These are phyloP conservation scores for Aureobasidium namibiae DNA, from an alignment of 2,329 filamentous ascomycete genomes.

Conservation along the genomic window DNA sequence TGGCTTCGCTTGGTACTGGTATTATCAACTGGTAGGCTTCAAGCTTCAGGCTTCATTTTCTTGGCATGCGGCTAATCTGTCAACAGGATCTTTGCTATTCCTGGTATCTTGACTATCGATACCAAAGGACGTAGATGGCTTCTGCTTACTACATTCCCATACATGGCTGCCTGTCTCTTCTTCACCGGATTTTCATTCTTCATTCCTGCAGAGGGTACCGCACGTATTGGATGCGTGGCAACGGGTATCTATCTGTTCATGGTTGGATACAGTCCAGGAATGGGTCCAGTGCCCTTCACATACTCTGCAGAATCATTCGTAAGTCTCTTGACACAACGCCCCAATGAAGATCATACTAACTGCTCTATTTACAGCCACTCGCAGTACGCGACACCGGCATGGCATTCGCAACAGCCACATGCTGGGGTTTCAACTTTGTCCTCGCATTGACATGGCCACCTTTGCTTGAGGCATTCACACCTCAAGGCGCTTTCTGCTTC, in stretches of 20 bases:
- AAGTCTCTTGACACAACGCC: neutral
- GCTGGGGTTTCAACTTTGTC: constrained; percentile 35
- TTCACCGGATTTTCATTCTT: constrained; percentile 43
- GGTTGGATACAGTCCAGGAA: constrained; percentile 42
- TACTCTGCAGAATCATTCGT: constrained; percentile 33
- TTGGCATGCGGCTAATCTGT: neutral
- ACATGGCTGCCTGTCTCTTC: constrained; percentile 40
- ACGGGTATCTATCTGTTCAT: constrained; percentile 38
- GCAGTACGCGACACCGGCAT: constrained; percentile 36
- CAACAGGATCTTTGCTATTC: constrained; percentile 29
- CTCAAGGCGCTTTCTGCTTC: constrained; percentile 46
- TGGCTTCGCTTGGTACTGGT: constrained; percentile 26
- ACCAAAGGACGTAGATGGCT: constrained; percentile 37
- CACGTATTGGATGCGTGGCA: constrained; percentile 30
- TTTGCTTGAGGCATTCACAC: constrained; percentile 37
- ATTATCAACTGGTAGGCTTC: constrained; percentile 23
- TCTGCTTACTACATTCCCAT: constrained; percentile 36
- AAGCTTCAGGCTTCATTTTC: neutral
- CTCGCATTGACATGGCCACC: constrained; percentile 45
- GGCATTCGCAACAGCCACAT: constrained; percentile 44
- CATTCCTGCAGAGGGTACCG: constrained; percentile 13
- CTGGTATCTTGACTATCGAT: constrained; percentile 35
- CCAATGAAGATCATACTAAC: neutral
- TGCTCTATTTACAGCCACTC: constrained; percentile 28
- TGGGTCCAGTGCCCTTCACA: constrained; percentile 36